Evolutionary conservation across 371 early-diverging fungal species (phyloP).

Genomic region (Mucor mucedo): DNA sequence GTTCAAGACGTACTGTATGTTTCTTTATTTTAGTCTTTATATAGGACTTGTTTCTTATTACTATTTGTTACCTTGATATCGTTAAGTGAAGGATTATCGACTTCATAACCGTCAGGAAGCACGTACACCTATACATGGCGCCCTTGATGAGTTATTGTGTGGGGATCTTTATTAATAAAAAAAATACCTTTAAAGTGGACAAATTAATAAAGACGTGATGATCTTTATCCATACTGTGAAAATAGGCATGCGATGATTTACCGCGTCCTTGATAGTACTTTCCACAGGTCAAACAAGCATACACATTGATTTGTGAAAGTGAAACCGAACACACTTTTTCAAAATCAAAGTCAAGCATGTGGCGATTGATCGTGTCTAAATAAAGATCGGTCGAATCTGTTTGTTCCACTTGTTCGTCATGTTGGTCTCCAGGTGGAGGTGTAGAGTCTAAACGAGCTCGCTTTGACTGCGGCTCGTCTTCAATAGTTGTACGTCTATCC

Average conservation of each 20-base stretch:
- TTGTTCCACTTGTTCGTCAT: not conserved
- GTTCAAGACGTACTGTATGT: slow-evolving; percentile 74
- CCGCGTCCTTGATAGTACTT: slow-evolving; percentile 97
- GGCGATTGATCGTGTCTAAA: slow-evolving; percentile 79
- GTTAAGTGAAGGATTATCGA: slow-evolving; percentile 82
- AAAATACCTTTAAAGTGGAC: slow-evolving; percentile 76
- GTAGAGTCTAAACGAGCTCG: slow-evolving; percentile 32
- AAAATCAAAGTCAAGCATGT: slow-evolving; percentile 96
- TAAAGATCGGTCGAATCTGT: slow-evolving; percentile 52
- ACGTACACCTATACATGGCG: slow-evolving; percentile 71
- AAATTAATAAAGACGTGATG: slow-evolving; percentile 97
- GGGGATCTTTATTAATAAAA: not conserved
- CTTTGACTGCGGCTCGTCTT: slow-evolving; percentile 43
- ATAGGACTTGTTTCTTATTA: no score
- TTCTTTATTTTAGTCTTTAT: no score
- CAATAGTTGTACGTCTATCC: slow-evolving; percentile 1
- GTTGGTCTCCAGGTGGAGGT: not conserved
- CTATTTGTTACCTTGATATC: slow-evolving; percentile 81
- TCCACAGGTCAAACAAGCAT: slow-evolving; percentile 97
- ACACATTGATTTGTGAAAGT: slow-evolving; percentile 91
- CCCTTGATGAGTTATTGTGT: not conserved
- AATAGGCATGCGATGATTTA: slow-evolving; percentile 90
- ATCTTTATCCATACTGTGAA: slow-evolving; percentile 93
- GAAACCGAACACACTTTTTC: slow-evolving; percentile 96
- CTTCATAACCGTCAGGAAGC: slow-evolving; percentile 94